Evolutionary conservation across 2,329 filamentous ascomycete species (phyloP), one percentile per base, ranked within the genome.

Genomic region (Alternaria hordeiaustralica): DNA sequence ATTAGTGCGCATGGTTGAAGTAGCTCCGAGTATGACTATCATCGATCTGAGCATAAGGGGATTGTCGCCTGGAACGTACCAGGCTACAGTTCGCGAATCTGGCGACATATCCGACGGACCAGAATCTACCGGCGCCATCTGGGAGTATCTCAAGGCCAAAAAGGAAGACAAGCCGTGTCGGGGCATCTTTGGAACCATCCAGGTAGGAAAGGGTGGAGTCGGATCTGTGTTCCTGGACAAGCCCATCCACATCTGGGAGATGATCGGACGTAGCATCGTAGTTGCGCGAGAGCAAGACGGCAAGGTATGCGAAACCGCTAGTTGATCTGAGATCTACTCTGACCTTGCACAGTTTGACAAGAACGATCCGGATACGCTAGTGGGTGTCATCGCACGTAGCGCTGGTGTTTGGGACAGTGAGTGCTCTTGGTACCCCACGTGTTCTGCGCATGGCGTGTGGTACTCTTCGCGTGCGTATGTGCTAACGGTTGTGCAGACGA

Each of bases 311-410:
- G 50, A 41, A 33, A 65, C 44, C 11, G 45, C 36, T 44, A 47
- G 49, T 28, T 43, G 30, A 43, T 46, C 60, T 85, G 87, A 75
- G 82, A 90, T 71, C 85, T 26, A 46, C 26, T 63, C 63, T 65
- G 58, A 67, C 63, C n/a, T 53, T 28, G 26, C 23, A 25, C 44
- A 74, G 72, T 72, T 74, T 60, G 70, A 74, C 49, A 73, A 72
- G 66, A 94, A 97, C 71, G 92, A 97, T 76, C 86, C 89, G 59
- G 89, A 96, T 78, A 97, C 94, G 20, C 84, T 97, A 55, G 92
- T 97, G 3, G 96, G 96, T 9, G 94, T 99, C 55, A 93, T 99
- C 82, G 96, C 96, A 59, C 87, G 96, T 77, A 97, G 94, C 80
- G 95, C 96, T 15, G 96, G 96, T n/a, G 91, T 97, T 65, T 99